A percentile compares a stretch with the other conserved stretches of the same genome.
These are phyloP conservation scores for Claviceps citrina DNA, from an alignment of 2,329 filamentous ascomycete genomes.

Conservation along the genomic window DNA sequence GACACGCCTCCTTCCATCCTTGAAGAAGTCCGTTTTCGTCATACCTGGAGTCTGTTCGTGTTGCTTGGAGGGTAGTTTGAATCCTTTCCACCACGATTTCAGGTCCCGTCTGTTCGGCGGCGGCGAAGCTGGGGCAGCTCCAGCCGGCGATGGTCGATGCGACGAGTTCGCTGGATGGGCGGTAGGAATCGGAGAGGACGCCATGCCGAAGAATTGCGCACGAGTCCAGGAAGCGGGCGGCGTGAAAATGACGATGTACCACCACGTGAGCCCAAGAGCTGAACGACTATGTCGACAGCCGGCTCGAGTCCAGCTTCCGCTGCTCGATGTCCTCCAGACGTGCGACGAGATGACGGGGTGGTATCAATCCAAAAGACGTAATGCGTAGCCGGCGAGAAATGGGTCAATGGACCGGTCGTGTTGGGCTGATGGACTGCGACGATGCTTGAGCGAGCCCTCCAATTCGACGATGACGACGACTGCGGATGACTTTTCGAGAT, in stretches of 20 bases:
- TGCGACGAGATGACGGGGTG: not conserved
- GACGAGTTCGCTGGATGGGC: conserved; percentile 18
- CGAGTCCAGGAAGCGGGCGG: not conserved
- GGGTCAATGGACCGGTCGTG: not conserved
- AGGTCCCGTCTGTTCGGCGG: conserved; percentile 77
- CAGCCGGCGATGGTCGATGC: conserved; percentile 11
- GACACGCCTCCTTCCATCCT: not conserved
- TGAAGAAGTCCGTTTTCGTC: not conserved
- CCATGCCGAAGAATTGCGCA: conserved; percentile 15
- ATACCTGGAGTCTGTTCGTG: conserved; percentile 39
- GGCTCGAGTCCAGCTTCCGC: conserved; percentile 2
- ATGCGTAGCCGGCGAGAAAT: not conserved
- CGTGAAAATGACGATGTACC: not conserved
- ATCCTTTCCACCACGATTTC: conserved; percentile 94
- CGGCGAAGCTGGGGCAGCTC: conserved; percentile 43
- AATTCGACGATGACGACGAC: not conserved
- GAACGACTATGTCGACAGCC: conserved; percentile 1
- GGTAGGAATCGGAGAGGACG: conserved; percentile 21
- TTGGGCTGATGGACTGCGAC: not conserved
- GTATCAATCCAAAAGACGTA: not conserved
- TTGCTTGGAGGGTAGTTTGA: conserved; percentile 54
- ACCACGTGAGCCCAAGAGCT: no score
- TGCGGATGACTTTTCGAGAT: not conserved
- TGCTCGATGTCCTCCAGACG: conserved; percentile 1
- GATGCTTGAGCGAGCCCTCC: not conserved